Evolutionary conservation across 192 early-diverging fungal genomes (phyloP).

Genomic region (Phycomyces blakesleeanus): DNA sequence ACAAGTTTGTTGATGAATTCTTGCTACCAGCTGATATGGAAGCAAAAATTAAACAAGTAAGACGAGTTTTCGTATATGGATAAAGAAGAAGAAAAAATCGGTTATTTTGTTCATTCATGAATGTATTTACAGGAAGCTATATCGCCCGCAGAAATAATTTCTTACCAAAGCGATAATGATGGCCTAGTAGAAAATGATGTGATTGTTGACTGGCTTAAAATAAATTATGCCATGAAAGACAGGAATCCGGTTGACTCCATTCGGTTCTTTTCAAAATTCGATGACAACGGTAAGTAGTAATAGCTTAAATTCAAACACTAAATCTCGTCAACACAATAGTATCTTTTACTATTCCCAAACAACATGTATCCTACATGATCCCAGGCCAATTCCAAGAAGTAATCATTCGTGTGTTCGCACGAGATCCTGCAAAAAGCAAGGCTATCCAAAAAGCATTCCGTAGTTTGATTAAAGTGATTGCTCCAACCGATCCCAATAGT

Average conservation of each 20-base stretch:
- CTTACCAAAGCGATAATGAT: conserved; percentile 56
- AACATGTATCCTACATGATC: conserved; percentile 68
- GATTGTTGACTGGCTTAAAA: conserved; percentile 63
- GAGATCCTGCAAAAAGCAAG: conserved; percentile 49
- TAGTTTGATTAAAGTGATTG: conserved; percentile 11
- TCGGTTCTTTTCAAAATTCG: conserved; percentile 75
- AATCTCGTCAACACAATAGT: conserved; percentile 15
- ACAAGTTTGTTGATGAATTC: conserved; percentile 82
- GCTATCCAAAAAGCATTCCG: conserved; percentile 39
- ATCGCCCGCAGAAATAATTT: conserved; percentile 47
- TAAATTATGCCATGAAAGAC: conserved; percentile 84
- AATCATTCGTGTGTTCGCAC: conserved; percentile 61
- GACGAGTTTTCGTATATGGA: not conserved
- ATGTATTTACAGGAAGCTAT: not conserved
- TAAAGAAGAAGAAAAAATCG: no score
- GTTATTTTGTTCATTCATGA: no score
- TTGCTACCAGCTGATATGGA: conserved; percentile 45
- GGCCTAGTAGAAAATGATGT: conserved; percentile 66
- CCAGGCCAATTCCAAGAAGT: conserved; percentile 69
- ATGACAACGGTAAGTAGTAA: conserved; percentile 31
- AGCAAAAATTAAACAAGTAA: not conserved
- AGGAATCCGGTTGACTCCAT: conserved; percentile 84
- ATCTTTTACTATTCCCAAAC: conserved; percentile 63
- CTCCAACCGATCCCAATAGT: not conserved
- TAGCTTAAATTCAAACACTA: not conserved